A percentile compares a stretch with the other conserved stretches of the same genome.
phyloP scores from a whole-genome alignment of 2,329 filamentous ascomycete genomes.

The Fusarium nisikadoi region DNA sequence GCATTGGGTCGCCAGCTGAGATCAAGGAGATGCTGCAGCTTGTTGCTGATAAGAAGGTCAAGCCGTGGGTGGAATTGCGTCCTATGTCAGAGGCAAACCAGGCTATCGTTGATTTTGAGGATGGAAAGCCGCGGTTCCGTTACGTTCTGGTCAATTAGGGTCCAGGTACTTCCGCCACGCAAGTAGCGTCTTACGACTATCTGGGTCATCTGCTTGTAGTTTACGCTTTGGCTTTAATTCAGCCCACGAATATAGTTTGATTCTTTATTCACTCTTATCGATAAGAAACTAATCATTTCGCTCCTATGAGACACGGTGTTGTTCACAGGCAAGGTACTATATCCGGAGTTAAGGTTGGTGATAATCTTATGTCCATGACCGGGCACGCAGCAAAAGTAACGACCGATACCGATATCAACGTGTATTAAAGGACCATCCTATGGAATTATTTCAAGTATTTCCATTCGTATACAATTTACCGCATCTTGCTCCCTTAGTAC shows the following conservation, averaged over 20 bases:
- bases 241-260: too few species aligned
- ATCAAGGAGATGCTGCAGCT: slow-evolving; percentile 69
- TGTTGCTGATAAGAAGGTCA: slow-evolving; percentile 64
- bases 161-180: too few species aligned
- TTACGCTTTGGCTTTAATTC: too few species aligned
- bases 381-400: fast-evolving
- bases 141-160: slow-evolving; percentile 54
- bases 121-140: slow-evolving; percentile 60
- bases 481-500: fast-evolving
- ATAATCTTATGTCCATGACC: not conserved
- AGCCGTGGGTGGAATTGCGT: slow-evolving; percentile 65
- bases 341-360: not conserved
- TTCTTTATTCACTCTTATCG: too few species aligned
- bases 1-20: slow-evolving; percentile 63
- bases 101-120: slow-evolving; percentile 64
- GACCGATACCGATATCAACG: not conserved
- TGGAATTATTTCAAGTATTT: fast-evolving
- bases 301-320: too few species aligned
- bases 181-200: too few species aligned
- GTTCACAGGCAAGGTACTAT: too few species aligned
- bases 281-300: too few species aligned
- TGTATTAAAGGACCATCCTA: fast-evolving
- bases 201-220: too few species aligned
- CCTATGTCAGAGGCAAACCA: slow-evolving; percentile 66
- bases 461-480: not conserved